phyloP scores from a whole-genome alignment of 768 basidiomycete genomes.

The Amanita fuliginea region DNA sequence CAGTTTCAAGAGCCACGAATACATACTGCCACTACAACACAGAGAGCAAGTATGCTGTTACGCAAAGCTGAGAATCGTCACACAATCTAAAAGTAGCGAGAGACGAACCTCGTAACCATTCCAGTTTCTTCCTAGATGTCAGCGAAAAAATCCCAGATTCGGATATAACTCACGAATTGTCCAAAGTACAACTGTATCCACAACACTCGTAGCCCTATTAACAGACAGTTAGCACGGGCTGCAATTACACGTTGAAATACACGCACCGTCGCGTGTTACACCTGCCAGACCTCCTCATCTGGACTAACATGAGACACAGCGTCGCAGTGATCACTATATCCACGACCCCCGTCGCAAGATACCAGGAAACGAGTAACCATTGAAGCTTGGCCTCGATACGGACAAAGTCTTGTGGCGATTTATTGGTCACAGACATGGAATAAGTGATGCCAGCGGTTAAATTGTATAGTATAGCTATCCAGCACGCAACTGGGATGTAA shows the following conservation, averaged over 20 bases:
- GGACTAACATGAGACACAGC: neutral
- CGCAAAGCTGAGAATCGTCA: too few relatives aligned
- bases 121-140: neutral
- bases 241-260: neutral
- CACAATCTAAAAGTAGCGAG: neutral
- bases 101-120: neutral
- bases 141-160: neutral
- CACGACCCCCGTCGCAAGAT: neutral
- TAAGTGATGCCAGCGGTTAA: neutral
- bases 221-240: neutral
- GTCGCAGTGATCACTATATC: neutral
- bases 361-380: constrained; percentile 1
- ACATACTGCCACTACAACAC: neutral
- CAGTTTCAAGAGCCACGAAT: neutral
- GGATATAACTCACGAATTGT: neutral
- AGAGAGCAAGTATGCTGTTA: neutral
- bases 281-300: neutral
- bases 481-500: neutral
- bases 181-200: neutral
- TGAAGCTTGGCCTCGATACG: neutral
- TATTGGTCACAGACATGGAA: neutral
- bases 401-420: neutral
- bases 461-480: neutral
- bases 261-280: neutral
- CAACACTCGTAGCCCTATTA: neutral